A percentile compares a stretch with the other conserved stretches of the same genome.
Evolutionary conservation across 768 basidiomycete genomes (phyloP).

Genomic region (Amanita phalloides): DNA sequence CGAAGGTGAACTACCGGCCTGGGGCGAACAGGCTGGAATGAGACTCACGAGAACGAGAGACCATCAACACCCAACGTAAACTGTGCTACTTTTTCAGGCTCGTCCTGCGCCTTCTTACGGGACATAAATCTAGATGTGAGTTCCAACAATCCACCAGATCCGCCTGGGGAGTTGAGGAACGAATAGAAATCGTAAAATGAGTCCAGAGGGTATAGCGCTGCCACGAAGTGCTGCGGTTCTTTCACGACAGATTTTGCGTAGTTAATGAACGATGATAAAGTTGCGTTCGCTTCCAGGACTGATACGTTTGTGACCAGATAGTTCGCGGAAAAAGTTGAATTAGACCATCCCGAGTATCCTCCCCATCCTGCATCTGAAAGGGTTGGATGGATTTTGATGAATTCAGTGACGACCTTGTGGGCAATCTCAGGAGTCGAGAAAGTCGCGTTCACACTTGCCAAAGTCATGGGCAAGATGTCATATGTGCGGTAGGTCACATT

Average conservation of each 20-base stretch:
- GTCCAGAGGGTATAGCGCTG: too few species aligned
- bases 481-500: conserved; percentile 36
- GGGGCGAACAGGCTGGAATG: too few species aligned
- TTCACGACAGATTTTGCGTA: too few species aligned
- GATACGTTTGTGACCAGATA: conserved; percentile 11
- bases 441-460: background rate
- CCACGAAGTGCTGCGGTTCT: too few species aligned
- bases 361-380: conserved; percentile 35
- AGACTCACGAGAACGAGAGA: too few species aligned
- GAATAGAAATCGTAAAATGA: too few species aligned
- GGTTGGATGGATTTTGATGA: conserved; percentile 21
- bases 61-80: too few species aligned
- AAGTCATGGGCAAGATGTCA: conserved; percentile 14
- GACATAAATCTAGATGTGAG: background rate
- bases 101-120: too few species aligned
- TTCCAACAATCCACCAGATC: background rate
- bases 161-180: background rate
- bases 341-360: conserved; percentile 21
- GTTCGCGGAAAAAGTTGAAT: conserved; percentile 6
- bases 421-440: conserved; percentile 18
- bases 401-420: conserved; percentile 20
- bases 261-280: background rate
- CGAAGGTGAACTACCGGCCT: too few species aligned
- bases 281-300: background rate
- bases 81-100: too few species aligned